A percentile compares a stretch with the other conserved stretches of the same genome.
phyloP scores from a whole-genome alignment of 2,329 filamentous ascomycete species.

The Cytospora paraplurivora region DNA sequence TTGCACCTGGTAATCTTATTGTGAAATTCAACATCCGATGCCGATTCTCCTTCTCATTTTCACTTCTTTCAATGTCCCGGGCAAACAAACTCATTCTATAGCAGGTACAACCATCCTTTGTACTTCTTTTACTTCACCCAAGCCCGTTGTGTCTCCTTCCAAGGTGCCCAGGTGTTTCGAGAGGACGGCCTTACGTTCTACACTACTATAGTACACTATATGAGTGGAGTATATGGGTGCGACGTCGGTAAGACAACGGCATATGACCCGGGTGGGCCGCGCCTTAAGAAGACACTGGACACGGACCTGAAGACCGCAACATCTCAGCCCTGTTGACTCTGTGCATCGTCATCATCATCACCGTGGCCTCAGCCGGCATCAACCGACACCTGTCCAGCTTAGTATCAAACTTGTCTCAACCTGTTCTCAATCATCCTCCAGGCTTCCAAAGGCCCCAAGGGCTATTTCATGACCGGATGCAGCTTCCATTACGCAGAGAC shows the following conservation, averaged over 20 bases:
- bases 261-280: not conserved
- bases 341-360: not conserved
- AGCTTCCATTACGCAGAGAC: too few species aligned
- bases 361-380: not conserved
- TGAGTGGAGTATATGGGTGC: not conserved
- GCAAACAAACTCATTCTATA: not conserved
- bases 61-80: not conserved
- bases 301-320: not conserved
- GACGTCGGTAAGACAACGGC: not conserved
- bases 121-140: not conserved
- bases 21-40: not conserved
- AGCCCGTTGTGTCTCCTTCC: not conserved
- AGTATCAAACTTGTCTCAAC: too few species aligned
- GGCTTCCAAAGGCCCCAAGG: too few species aligned
- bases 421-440: too few species aligned
- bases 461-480: too few species aligned
- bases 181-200: too few species aligned
- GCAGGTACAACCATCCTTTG: not conserved
- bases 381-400: not conserved
- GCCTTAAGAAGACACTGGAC: not conserved
- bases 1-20: not conserved
- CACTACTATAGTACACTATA: not conserved
- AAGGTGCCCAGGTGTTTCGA: not conserved
- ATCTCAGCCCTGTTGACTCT: not conserved
- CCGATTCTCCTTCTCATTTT: not conserved